Evolutionary conservation across 371 early-diverging fungal species (phyloP), one percentile per base, ranked within the genome.

Genomic region (Mortierella sp.): DNA sequence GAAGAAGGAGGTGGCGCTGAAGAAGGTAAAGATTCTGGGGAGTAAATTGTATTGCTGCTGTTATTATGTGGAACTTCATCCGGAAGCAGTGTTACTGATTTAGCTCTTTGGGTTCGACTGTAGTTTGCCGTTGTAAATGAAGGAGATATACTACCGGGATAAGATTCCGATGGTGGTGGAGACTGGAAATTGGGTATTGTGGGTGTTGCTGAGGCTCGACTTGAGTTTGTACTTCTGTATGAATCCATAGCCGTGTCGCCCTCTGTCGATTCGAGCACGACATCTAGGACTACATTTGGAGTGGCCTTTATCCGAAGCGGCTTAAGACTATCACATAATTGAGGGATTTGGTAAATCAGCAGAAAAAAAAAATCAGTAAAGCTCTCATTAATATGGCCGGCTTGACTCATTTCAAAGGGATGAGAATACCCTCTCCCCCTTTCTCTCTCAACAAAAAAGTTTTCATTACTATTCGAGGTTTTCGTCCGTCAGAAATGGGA

Each of bases 251-350:
- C n/a, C n/a, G n/a, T n/a, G n/a, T 47, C 47, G n/a, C 8, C n/a
- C 17, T 47, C 47, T 40, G 40, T 13, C 10, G 40, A 15, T 47
- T n/a, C 47, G n/a, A 47, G n/a, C 17, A 47, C 47, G 8, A 47
- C 47, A n/a, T 47, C 47, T n/a, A 47, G 47, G n/a, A 5, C n/a
- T 47, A 47, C 47, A n/a, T n/a, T n/a, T n/a, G 47, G 47, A n/a
- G n/a, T n/a, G 1, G 47, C n/a, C n/a, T 47, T 47, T 47, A 47
- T 47, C 47, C 47, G 47, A 7, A 47, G n/a, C 2, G 47, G 47
- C n/a, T 47, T 47, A n/a, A 47, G n/a, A n/a, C 47, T 47, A 47
- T 47, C 40, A 37, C n/a, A n/a, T n/a, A n/a, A n/a, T n/a, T n/a
- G n/a, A n/a, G n/a, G n/a, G n/a, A n/a, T n/a, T n/a, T 37, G 40